Conservation (phyloP, 768 basidiomycete genomes). For the Cystoderma amianthinum region DNA sequence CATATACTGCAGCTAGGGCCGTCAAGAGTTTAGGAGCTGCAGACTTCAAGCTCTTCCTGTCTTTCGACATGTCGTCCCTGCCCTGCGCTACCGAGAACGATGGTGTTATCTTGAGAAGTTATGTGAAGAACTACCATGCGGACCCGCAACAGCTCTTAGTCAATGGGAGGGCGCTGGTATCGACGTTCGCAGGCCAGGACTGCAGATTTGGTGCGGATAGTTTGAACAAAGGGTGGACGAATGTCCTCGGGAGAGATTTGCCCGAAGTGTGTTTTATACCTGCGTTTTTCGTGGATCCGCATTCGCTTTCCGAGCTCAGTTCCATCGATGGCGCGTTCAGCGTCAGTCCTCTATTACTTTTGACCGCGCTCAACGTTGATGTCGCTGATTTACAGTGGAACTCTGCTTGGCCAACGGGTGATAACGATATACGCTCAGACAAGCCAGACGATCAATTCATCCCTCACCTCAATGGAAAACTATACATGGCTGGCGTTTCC, state of each 20-base stretch:
- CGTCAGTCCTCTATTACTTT: slow-evolving; percentile 16
- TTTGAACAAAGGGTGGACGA: slow-evolving; percentile 36
- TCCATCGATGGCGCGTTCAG: slow-evolving; percentile 48
- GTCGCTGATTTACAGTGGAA: slow-evolving; percentile 35
- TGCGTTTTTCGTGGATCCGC: slow-evolving; percentile 47
- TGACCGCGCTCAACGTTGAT: too few species aligned
- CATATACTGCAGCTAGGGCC: slow-evolving; percentile 30
- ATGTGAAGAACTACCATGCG: slow-evolving; percentile 26
- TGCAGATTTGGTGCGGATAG: slow-evolving; percentile 43
- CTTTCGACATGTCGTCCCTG: slow-evolving; percentile 40
- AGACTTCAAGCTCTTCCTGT: slow-evolving; percentile 39
- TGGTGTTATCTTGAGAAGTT: slow-evolving; percentile 24
- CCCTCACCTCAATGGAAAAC: slow-evolving; percentile 16
- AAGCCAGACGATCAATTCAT: slow-evolving; percentile 22
- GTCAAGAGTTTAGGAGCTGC: neutral
- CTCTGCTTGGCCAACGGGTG: slow-evolving; percentile 40
- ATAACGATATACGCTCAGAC: slow-evolving; percentile 21
- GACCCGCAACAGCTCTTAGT: slow-evolving; percentile 37
- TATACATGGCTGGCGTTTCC: slow-evolving; percentile 41
- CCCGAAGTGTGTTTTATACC: slow-evolving; percentile 46
- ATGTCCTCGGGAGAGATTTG: slow-evolving; percentile 18
- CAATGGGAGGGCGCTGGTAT: slow-evolving; percentile 32
- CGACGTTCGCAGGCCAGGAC: slow-evolving; percentile 46
- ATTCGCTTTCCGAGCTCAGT: slow-evolving; percentile 23
- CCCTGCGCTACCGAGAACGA: slow-evolving; percentile 30